Evolutionary conservation across 148 eudicot genomes (phyloP), one percentile per base, ranked within the genome.

Genomic region (Chenopodium album): DNA sequence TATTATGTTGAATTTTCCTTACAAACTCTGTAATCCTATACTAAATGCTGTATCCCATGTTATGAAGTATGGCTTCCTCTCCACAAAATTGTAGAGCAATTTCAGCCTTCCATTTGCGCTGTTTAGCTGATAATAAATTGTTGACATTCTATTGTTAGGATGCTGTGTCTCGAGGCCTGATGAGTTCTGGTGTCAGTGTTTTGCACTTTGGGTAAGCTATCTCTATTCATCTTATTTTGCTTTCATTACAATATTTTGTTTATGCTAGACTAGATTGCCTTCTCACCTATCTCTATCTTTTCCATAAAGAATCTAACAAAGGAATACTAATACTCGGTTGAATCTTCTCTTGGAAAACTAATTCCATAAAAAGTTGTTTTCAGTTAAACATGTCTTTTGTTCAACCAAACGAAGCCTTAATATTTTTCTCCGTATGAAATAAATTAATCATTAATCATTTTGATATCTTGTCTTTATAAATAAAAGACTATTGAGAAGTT

Each of bases 81-180:
- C 13, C 22, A 59, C 7, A 62, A 26, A 78, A 3, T 23, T 11
- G 56, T 26, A 73, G 32, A 73, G 76, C 9, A 19, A 37, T 32
- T 28, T 37, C 28, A 12, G 31, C 6, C 44, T 77, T 28, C 23
- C 13, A 22, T 60, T 16, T 37, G 16, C 14, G 0, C 8, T 44
- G 44, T 29, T 59, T 71, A 75, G 71, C 31, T 70, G 54, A 37
- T 37, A 60, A 37, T 7, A 19, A 52, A 69, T 29, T 34, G 9
- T 47, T 37, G 52, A 32, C 2, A 54, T 66, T 83, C 68, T 76
- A 78, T 77, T 86, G 84, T 78, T 95, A 96, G 99, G 98, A 96
- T 92, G 98, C 99, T 66, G 98, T 91, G 79, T 94, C 99, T 81
- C 91, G 92, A 84, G 99, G 99, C 86, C 85, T 94, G 78, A 88